Evolutionary conservation across 2,329 filamentous ascomycete species (phyloP).

Genomic region (Penicillium psychrosexuale): DNA sequence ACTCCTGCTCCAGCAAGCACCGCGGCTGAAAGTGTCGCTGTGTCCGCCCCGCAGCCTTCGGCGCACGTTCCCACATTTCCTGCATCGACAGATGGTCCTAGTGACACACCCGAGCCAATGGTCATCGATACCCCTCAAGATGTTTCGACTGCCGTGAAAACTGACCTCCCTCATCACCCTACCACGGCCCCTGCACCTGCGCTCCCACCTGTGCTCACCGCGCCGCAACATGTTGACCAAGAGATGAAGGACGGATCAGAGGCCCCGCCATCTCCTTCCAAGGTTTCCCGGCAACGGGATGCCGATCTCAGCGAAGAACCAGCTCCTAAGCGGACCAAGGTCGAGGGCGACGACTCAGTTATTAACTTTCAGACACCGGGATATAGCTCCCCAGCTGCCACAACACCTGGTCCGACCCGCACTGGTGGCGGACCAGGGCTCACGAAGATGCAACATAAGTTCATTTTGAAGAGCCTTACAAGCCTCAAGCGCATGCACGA

Average conservation of each 20-base stretch:
- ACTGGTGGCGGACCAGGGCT: slow-evolving; percentile 28
- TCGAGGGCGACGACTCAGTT: slow-evolving; percentile 54
- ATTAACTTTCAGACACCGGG: slow-evolving; percentile 48
- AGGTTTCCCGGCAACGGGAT: slow-evolving; percentile 72
- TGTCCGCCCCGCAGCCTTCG: neutral
- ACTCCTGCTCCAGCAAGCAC: neutral
- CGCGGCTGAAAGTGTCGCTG: neutral
- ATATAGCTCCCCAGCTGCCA: slow-evolving; percentile 38
- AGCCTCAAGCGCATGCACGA: slow-evolving; percentile 78
- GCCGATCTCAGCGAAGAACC: slow-evolving; percentile 64
- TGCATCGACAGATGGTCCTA: slow-evolving; percentile 7
- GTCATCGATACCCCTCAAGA: slow-evolving; percentile 21
- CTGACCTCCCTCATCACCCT: slow-evolving; percentile 38
- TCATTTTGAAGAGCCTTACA: slow-evolving; percentile 38
- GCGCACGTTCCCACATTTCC: neutral
- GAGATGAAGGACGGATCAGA: slow-evolving; percentile 57
- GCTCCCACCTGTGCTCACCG: slow-evolving; percentile 16
- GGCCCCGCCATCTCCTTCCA: slow-evolving; percentile 51
- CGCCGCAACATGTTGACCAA: slow-evolving; percentile 40
- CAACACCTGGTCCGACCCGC: slow-evolving; percentile 12
- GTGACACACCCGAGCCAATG: slow-evolving; percentile 17
- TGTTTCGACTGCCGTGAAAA: slow-evolving; percentile 21
- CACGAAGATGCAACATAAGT: slow-evolving; percentile 45
- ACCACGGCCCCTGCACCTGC: slow-evolving; percentile 14
- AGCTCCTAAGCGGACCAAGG: slow-evolving; percentile 75